Base-by-base conservation (phyloP, 306 rosid genomes). In the Hippophae rhamnoides region DNA sequence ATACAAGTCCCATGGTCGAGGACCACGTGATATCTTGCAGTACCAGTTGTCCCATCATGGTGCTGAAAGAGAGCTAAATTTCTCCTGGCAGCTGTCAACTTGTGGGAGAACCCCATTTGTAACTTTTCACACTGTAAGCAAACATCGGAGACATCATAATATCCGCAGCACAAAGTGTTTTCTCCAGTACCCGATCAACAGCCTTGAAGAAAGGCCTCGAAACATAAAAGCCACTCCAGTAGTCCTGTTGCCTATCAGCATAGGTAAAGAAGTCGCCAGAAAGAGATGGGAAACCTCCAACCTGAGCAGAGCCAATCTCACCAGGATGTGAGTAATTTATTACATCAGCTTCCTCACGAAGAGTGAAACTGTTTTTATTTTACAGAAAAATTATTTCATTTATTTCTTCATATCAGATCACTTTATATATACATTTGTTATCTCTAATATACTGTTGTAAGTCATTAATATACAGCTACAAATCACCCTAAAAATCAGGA, bases 151-250 rank as follows among this genome's bases (percentile, higher is more conserved):
- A 86, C 58, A 88, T 65, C 88, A 92, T 80, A 69, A 92, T 92
- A 68, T 92, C 99, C 6, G 96, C 60, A 3, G 99, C 87, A 69
- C 99, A 95, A 51, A 92, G 82, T 54, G 96, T 84, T 56, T 80
- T 88, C 84, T 92, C 99, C 12, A 92, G 76, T 38, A 92, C 90
- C 78, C 99, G 82, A 76, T 92, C 99, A 72, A 92, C 95, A 71
- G 94, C 99, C 83, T 92, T 92, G 68, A 88, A 92, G 77, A 92
- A 92, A 41, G 99, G 99, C 69, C 96, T 81, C 38, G 99, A 88
- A 63, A 92, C 96, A 70, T 92, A 92, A 88, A 88, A 92, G 47
- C 99, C 99, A 70, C 99, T 92, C 99, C 99, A 92, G 72, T 92
- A 92, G 80, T 92, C 99, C 61, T 81, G 83, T 64, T 92, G 86